Evolutionary conservation across 306 rosid genomes (phyloP), one percentile per base, ranked within the genome.

Genomic region (Castanopsis chinensis): DNA sequence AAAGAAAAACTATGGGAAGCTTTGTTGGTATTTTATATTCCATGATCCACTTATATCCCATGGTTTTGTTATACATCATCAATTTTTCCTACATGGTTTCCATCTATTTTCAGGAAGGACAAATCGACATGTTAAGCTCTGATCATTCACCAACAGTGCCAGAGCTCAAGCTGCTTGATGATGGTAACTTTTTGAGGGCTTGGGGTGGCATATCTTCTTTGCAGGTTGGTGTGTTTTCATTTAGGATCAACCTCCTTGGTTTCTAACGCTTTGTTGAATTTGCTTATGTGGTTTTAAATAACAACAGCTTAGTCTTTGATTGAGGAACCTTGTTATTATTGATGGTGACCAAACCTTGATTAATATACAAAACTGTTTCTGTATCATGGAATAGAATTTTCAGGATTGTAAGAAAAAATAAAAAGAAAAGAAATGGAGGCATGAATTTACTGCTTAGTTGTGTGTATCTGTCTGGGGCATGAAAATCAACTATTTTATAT

Each of bases 161-260:
- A 37, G 80, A 92, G 75, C 99, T 91, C 78, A 95, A 95, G 93
- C 96, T 86, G 71, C 91, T 88, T 60, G 82, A 91, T 41, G 91
- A 88, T 72, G 99, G 98, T 33, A 85, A 95, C 84, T 91, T 95
- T 82, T 83, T 95, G 81, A 95, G 15, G 86, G 99, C 98, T 23
- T 95, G 99, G 99, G 99, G 99, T 68, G 99, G 99, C 77, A 83
- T 95, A 80, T 95, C 98, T 1, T 84, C 96, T 77, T 80, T 95
- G 86, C 95, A 94, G 99, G 99, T 92, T 79, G 23, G 84, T 53
- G 74, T 45, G 49, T 68, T 68, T 73, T 72, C 61, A 11, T 76
- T 75, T 21, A 82, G 55, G 52, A 65, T 63, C 74, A 56, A 69
- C 37, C 1, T 32, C n/a, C 59, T 41, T 72, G 57, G 57, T 13